A percentile compares a stretch with the other conserved stretches of the same genome.
phyloP scores from a whole-genome alignment of 495 filamentous ascomycete genomes.

The Penicillium riverlandense region DNA sequence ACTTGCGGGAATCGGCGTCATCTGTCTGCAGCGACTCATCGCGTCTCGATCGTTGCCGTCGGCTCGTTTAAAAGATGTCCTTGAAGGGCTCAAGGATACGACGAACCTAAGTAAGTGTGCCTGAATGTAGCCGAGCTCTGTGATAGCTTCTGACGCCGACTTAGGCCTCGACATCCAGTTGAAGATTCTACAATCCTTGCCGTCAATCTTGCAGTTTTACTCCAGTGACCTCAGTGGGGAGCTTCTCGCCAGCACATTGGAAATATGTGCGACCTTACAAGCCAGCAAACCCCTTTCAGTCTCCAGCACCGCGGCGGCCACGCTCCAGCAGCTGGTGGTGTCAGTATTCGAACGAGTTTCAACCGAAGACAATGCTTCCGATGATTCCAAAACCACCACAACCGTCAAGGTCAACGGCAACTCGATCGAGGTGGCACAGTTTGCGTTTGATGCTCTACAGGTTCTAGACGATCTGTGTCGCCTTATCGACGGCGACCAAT shows the following conservation, averaged over 20 bases:
- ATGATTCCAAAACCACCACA: constrained; percentile 23
- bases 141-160: background rate
- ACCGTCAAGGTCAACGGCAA: constrained; percentile 47
- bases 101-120: constrained; percentile 48
- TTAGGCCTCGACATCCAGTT: constrained; percentile 84
- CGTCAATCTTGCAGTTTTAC: constrained; percentile 89
- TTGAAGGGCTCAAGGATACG: constrained; percentile 80
- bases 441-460: constrained; percentile 80
- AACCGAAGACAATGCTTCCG: constrained; percentile 67
- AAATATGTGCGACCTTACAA: constrained; percentile 87
- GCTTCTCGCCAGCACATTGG: constrained; percentile 69
- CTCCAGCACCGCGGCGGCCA: constrained; percentile 89
- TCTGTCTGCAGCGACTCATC: constrained; percentile 83
- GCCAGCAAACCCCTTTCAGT: constrained; percentile 85
- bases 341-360: constrained; percentile 88
- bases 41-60: constrained; percentile 70
- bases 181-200: constrained; percentile 89
- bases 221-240: constrained; percentile 72
- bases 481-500: constrained; percentile 72
- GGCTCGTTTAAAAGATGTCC: constrained; percentile 67
- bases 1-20: constrained; percentile 76
- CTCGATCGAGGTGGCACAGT: constrained; percentile 56
- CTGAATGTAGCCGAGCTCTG: constrained; percentile 19
- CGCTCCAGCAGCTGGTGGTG: constrained; percentile 87
- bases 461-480: constrained; percentile 88